Percentiles rank a stretch among this genome's conserved stretches.
phyloP scores from a whole-genome alignment of 164 flowering plant genomes.

The Annona cherimola region DNA sequence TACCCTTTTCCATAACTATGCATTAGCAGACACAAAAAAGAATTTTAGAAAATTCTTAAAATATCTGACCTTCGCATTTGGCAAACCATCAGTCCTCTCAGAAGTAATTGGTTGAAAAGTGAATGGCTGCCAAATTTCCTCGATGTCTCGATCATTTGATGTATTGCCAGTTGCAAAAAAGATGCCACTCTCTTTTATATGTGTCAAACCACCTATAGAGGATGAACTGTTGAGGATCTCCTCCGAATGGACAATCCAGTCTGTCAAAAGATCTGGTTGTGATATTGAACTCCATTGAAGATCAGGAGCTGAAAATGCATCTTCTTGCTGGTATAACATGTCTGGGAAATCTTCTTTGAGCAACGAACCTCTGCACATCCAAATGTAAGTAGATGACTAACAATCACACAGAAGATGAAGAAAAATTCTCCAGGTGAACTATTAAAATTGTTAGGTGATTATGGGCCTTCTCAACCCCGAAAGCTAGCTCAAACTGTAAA shows the following conservation, averaged over 20 bases:
- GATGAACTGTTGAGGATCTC: slow-evolving; percentile 12
- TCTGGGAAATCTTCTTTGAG: slow-evolving; percentile 24
- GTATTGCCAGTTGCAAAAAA: slow-evolving; percentile 19
- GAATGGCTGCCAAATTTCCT: not conserved
- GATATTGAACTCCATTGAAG: slow-evolving; percentile 6
- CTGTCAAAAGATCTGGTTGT: slow-evolving; percentile 10
- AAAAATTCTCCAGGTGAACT: not conserved
- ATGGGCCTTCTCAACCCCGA: no score
- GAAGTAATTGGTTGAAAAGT: not conserved
- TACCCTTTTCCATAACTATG: not conserved
- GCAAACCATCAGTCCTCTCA: slow-evolving; percentile 3
- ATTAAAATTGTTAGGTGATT: no score
- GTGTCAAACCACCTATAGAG: slow-evolving; percentile 13
- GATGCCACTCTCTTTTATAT: slow-evolving; percentile 24
- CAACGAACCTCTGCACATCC: slow-evolving; percentile 41
- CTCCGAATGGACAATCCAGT: slow-evolving; percentile 14
- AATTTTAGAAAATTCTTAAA: not conserved
- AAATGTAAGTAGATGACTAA: not conserved
- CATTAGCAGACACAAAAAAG: not conserved
- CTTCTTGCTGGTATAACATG: slow-evolving; percentile 7
- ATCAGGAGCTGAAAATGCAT: slow-evolving; percentile 16
- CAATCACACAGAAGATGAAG: not conserved
- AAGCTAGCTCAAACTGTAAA: no score
- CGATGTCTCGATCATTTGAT: slow-evolving; percentile 15
- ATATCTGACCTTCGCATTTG: slow-evolving; percentile 9